phyloP scores from a whole-genome alignment of 441 rosid genomes.

The Pelargonium cotyledonis region DNA sequence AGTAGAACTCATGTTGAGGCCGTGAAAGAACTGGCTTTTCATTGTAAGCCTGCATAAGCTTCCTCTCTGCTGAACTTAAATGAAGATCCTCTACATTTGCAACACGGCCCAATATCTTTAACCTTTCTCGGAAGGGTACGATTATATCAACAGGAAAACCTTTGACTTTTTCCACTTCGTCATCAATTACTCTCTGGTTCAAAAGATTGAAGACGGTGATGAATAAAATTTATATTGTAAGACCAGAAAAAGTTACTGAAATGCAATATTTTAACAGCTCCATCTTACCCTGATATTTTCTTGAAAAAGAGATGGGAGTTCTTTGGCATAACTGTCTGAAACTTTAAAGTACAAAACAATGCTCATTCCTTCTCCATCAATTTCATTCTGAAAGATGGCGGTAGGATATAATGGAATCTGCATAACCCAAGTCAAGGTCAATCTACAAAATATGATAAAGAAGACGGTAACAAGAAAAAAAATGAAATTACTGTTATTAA shows the following conservation, averaged over 20 bases:
- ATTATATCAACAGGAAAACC: constrained; percentile 65
- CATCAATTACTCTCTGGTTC: constrained; percentile 60
- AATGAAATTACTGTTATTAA: not conserved
- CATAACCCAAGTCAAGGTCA: constrained; percentile 9
- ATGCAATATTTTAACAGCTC: not conserved
- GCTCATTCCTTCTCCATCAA: constrained; percentile 85
- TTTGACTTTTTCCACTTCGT: constrained; percentile 75
- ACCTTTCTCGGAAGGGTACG: constrained; percentile 64
- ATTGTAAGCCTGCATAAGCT: constrained; percentile 49
- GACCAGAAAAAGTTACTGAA: too few relatives aligned
- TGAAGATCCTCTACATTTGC: constrained; percentile 77
- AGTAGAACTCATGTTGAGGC: constrained; percentile 74
- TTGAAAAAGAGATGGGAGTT: constrained; percentile 60
- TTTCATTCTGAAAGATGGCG: constrained; percentile 64
- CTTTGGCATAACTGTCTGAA: constrained; percentile 56
- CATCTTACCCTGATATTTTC: constrained; percentile 62
- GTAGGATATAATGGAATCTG: constrained; percentile 79
- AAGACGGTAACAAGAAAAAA: not conserved
- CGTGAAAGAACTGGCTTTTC: constrained; percentile 74
- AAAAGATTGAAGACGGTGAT: constrained; percentile 1
- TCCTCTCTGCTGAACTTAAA: constrained; percentile 72
- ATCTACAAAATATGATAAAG: constrained; percentile 1
- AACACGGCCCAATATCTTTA: constrained; percentile 87
- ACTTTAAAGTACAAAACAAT: constrained; percentile 75
- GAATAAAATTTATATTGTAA: too few relatives aligned